Percentiles rank a stretch among this genome's conserved stretches.
Evolutionary conservation across 2,329 filamentous ascomycete species (phyloP).

Genomic region (Lomentospora prolificans): DNA sequence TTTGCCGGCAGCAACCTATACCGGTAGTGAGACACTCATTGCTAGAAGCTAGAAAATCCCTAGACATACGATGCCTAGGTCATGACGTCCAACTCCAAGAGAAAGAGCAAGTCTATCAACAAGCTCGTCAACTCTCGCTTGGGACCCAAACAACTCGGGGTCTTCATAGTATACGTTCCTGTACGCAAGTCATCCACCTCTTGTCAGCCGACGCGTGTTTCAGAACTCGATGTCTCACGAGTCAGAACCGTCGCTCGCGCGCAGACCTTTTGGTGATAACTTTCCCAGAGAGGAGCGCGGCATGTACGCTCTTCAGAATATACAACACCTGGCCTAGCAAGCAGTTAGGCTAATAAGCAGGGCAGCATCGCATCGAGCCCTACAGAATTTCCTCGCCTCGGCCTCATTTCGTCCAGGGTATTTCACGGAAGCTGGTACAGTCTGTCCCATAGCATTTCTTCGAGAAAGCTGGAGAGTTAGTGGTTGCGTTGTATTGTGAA

Average conservation of each 20-base stretch:
- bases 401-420: conserved; percentile 39
- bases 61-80: conserved; percentile 57
- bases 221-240: too few species aligned
- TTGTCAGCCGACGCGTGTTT: too few species aligned
- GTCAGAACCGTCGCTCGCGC: not conserved
- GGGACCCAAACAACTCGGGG: conserved; percentile 59
- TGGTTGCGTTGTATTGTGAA: not conserved
- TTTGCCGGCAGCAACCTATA: conserved; percentile 62
- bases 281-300: conserved; percentile 43
- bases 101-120: conserved; percentile 68
- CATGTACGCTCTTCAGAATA: conserved; percentile 49
- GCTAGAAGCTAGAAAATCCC: not conserved
- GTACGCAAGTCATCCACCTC: not conserved
- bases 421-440: conserved; percentile 12
- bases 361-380: not conserved
- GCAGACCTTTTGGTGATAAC: conserved; percentile 53
- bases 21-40: not conserved
- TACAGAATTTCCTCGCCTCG: conserved; percentile 45
- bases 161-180: conserved; percentile 78
- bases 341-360: conserved; percentile 2
- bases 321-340: conserved; percentile 39
- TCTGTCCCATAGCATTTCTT: conserved; percentile 1
- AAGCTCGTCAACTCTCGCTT: conserved; percentile 58
- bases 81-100: conserved; percentile 51
- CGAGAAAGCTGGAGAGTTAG: conserved; percentile 8